Conservation (phyloP, 305 asterid genomes). For the Solanum hybrid region DNA sequence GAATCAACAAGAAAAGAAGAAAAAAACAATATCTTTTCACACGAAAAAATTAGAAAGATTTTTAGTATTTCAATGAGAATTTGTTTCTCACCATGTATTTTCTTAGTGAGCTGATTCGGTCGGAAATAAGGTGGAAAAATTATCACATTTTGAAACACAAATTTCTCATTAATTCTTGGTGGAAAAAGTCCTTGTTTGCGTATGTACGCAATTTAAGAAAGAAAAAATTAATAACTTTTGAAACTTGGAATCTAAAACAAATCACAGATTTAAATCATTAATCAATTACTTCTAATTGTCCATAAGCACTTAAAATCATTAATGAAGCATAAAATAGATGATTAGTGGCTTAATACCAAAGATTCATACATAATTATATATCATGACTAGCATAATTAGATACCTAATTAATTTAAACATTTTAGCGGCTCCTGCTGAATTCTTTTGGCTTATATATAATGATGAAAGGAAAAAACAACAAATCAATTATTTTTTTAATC, state of each 20-base stretch:
- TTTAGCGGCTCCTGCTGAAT: neutral
- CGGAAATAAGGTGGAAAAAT: neutral
- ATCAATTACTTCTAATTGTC: neutral
- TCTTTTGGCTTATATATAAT: neutral
- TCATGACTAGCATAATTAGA: neutral
- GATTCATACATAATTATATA: neutral
- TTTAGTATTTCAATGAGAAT: neutral
- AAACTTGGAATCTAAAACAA: neutral
- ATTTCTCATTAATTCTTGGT: neutral
- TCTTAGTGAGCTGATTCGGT: neutral
- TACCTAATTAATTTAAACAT: neutral
- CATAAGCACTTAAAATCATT: neutral
- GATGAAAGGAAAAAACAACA: neutral
- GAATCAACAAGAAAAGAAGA: neutral
- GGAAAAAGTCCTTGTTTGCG: neutral
- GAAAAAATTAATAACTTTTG: neutral
- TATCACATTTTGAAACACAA: neutral
- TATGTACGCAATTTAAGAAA: neutral
- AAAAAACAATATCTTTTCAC: neutral
- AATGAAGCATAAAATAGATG: neutral
- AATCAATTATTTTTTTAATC: neutral
- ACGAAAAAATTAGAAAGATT: neutral
- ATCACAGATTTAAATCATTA: neutral
- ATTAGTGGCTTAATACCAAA: neutral
- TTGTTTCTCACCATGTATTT: neutral